These are phyloP conservation scores for Steccherinum ochraceum DNA, from an alignment of 768 basidiomycete genomes.

Conservation along the genomic window DNA sequence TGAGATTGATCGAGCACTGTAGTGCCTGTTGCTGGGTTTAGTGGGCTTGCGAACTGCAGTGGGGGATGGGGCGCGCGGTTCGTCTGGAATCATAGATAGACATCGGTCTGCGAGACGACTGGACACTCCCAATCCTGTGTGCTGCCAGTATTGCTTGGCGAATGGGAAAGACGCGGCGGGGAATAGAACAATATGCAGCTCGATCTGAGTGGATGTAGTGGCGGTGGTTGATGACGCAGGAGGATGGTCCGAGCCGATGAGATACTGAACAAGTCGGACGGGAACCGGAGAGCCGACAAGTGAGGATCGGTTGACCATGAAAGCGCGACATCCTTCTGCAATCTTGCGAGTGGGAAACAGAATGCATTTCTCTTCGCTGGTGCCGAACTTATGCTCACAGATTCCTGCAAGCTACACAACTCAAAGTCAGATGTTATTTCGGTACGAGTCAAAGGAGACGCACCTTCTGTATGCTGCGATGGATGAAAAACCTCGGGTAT, in stretches of 20 bases:
- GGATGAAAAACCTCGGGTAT: slow-evolving; percentile 94
- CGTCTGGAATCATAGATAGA: slow-evolving; percentile 57
- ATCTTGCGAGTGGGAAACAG: slow-evolving; percentile 69
- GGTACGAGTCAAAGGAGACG: no score
- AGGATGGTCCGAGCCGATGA: slow-evolving; percentile 55
- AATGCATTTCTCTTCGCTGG: slow-evolving; percentile 65
- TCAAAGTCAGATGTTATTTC: neutral
- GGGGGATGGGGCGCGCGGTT: slow-evolving; percentile 5
- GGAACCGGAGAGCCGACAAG: slow-evolving; percentile 36
- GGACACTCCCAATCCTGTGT: slow-evolving; percentile 85
- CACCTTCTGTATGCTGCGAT: slow-evolving; percentile 80
- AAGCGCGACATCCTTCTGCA: slow-evolving; percentile 72
- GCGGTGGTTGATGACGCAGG: slow-evolving; percentile 20
- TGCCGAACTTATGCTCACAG: slow-evolving; percentile 74
- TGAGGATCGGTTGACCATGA: slow-evolving; percentile 50
- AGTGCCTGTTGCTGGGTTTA: slow-evolving; percentile 54
- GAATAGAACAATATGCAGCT: slow-evolving; percentile 82
- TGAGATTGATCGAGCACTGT: slow-evolving; percentile 34
- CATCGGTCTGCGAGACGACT: slow-evolving; percentile 83
- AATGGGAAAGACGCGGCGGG: slow-evolving; percentile 49
- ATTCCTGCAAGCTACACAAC: slow-evolving; percentile 79
- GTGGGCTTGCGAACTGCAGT: slow-evolving; percentile 25
- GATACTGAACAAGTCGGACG: slow-evolving; percentile 60
- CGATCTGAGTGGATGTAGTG: slow-evolving; percentile 29
- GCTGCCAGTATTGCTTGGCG: slow-evolving; percentile 96